A percentile compares a stretch with the other conserved stretches of the same genome.
These are phyloP conservation scores for Fagus sylvatica DNA, from an alignment of 306 rosid species.

Conservation along the genomic window DNA sequence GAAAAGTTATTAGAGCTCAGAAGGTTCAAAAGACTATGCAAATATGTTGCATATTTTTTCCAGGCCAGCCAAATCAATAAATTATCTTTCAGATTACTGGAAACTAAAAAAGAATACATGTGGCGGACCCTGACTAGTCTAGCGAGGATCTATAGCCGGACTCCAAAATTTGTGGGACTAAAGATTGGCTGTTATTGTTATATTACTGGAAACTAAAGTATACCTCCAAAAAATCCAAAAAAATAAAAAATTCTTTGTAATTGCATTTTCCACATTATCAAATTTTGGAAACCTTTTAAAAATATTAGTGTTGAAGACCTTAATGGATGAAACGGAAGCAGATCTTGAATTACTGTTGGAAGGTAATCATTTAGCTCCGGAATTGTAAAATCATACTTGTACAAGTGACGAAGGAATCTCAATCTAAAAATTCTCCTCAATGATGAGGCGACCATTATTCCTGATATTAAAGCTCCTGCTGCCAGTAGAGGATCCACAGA, in stretches of 20 bases:
- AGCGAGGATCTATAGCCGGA: no score
- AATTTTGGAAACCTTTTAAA: not conserved
- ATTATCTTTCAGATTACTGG: not conserved
- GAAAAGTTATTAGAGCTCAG: not conserved
- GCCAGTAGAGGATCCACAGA: conserved; percentile 77
- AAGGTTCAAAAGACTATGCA: not conserved
- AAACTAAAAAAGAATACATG: not conserved
- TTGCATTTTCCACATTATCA: not conserved
- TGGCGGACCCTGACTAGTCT: no score
- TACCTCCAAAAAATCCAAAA: not conserved
- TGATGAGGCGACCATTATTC: conserved; percentile 38
- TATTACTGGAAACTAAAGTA: not conserved
- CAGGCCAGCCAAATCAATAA: not conserved
- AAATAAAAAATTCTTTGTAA: not conserved
- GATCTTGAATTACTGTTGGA: conserved; percentile 13
- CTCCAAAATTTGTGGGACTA: no score
- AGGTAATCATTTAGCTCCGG: conserved; percentile 16
- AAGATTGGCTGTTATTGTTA: not conserved
- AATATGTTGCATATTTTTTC: not conserved
- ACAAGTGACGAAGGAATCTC: conserved; percentile 57
- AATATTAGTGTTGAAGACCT: not conserved
- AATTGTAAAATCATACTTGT: conserved; percentile 46
- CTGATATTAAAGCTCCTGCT: conserved; percentile 55
- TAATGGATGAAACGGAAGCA: conserved; percentile 15
- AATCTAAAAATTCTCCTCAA: conserved; percentile 51